Percentiles rank a stretch among this genome's conserved stretches.
These are phyloP conservation scores for Avena eriantha DNA, from an alignment of 176 grass and related monocot genomes.

Conservation along the genomic window DNA sequence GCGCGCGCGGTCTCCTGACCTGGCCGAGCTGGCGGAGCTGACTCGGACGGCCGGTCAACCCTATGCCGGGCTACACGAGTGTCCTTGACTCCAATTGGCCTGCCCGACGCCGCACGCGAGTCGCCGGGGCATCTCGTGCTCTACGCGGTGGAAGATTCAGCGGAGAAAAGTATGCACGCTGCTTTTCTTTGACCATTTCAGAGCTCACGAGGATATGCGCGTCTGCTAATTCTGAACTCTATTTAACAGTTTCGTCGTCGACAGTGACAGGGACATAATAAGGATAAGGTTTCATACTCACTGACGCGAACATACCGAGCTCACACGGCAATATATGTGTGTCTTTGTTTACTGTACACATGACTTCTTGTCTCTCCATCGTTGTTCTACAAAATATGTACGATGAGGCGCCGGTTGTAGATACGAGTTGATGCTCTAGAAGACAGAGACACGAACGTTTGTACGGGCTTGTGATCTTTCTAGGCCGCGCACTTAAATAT, in stretches of 20 bases:
- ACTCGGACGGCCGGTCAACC: conserved; percentile 53
- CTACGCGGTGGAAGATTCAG: conserved; percentile 25
- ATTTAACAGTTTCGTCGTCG: background rate
- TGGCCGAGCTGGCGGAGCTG: conserved; percentile 38
- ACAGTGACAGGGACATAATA: background rate
- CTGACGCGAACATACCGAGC: background rate
- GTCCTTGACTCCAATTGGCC: background rate
- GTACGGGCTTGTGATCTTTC: background rate
- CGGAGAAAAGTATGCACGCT: background rate
- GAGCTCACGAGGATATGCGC: background rate
- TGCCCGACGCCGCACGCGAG: background rate
- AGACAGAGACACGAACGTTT: background rate
- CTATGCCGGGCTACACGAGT: conserved; percentile 38
- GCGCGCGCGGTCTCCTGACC: conserved; percentile 26
- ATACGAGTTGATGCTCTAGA: conserved; percentile 9
- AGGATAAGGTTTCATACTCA: background rate
- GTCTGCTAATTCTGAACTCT: background rate
- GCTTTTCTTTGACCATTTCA: conserved; percentile 30
- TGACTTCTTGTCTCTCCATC: background rate
- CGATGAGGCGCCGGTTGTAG: background rate
- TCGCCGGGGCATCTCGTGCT: background rate
- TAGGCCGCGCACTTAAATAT: background rate
- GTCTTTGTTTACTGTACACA: background rate
- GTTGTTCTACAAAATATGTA: background rate
- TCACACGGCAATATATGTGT: background rate